Conservation (phyloP, 768 basidiomycete species). For the Heimioporus sp. region DNA sequence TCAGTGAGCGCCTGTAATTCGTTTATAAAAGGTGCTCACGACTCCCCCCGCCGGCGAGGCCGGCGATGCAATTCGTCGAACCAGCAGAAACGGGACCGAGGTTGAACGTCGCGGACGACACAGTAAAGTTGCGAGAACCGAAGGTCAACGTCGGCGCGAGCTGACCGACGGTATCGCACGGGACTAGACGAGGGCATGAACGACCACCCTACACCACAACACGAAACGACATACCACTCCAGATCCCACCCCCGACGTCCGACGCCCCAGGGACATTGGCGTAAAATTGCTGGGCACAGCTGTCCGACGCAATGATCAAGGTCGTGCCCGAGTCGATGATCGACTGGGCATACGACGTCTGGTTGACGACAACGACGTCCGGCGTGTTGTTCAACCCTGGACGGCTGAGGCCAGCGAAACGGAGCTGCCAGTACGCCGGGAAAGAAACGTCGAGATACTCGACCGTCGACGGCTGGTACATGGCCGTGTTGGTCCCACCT, state of each 20-base stretch:
- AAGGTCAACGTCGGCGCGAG: conserved; percentile 36
- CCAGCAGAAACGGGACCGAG: conserved; percentile 35
- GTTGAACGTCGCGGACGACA: conserved; percentile 40
- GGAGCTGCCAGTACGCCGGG: conserved; percentile 38
- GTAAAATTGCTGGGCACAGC: conserved; percentile 27
- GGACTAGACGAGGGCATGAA: conserved; percentile 22
- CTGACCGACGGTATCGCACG: conserved; percentile 28
- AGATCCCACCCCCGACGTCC: conserved; percentile 31
- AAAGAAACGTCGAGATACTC: conserved; percentile 35
- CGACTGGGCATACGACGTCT: conserved; percentile 21
- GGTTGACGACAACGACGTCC: conserved; percentile 25
- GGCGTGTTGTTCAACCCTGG: conserved; percentile 16
- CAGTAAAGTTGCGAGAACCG: conserved; percentile 36
- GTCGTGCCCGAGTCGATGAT: conserved; percentile 37
- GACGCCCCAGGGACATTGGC: conserved; percentile 28
- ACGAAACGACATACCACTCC: conserved; percentile 29
- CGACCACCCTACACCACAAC: too few species aligned
- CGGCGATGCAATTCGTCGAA: conserved; percentile 37
- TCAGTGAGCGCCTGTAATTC: not conserved
- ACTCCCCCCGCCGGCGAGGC: conserved; percentile 32
- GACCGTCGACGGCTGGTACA: conserved; percentile 44
- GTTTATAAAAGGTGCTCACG: conserved; percentile 2
- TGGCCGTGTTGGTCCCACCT: conserved; percentile 47
- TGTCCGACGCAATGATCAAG: conserved; percentile 26
- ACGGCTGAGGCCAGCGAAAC: conserved; percentile 27